Base-by-base conservation (phyloP, 2,329 filamentous ascomycete species). In the Ambrosiella cleistominuta region DNA sequence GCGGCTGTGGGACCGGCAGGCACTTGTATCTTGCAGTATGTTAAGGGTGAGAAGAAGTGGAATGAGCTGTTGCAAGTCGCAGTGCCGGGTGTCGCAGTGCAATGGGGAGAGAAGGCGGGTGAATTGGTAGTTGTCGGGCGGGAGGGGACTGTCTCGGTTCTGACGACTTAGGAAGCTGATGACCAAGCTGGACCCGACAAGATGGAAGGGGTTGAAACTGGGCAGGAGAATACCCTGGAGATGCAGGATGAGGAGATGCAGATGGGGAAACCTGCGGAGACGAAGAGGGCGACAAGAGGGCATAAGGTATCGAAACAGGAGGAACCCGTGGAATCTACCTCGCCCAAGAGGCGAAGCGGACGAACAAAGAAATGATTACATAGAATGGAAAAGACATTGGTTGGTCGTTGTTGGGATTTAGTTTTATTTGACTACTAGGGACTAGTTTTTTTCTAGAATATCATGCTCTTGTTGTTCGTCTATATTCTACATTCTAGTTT, bases 1-100 rank as follows among this genome's bases (percentile, higher is more conserved):
- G 86, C 90, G 35, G 85, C 86, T 11, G 86, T 81, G 3, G 91
- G 91, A 6, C 77, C 84, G 3, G 82, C 84, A 50, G 89, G 89
- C 36, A 74, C 96, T 52, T 87, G 86, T 4, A 87, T 98, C 45
- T 88, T 93, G 69, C 86, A 95, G 66, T 98, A 94, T 70, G 78
- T 80, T 62, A 98, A 97, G 77, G 75, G 82, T 56, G 78, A 81
- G 62, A 98, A 95, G 78, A 77, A 79, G 60, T 98, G 93, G 93
- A 85, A 82, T 50, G 89, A 96, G 74, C 84, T 86, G 8, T 74
- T 96, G 63, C 79, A 85, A 65, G 88, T 80, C 67, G 86, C 85
- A 2, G 78, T 88, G 27, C 78, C 85, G 13, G 84, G 85, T 0
- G 79, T 83, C 37, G 81, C 83, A 17, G 76, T 94, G 53, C 76